These are phyloP conservation scores for Mucor mucedo DNA, from an alignment of 371 early-diverging fungal species.

Conservation along the genomic window DNA sequence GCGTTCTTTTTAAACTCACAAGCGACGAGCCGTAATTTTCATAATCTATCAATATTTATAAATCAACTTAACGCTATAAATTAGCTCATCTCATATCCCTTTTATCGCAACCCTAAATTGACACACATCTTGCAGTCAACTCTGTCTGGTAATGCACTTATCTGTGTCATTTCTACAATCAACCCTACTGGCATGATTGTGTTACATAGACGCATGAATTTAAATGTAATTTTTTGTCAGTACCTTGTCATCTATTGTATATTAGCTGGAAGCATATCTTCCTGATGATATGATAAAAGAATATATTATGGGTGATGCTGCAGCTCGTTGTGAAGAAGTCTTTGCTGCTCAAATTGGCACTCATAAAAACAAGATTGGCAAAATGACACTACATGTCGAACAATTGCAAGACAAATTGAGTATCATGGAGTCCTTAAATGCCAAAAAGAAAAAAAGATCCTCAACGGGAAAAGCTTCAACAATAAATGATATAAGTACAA, in stretches of 20 bases:
- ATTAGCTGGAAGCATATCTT: conserved; percentile 39
- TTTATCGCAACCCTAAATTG: conserved; percentile 90
- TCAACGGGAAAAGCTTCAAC: conserved; percentile 20
- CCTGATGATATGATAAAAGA: conserved; percentile 13
- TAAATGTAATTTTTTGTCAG: no score
- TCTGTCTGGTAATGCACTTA: conserved; percentile 80
- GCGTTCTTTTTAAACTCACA: conserved; percentile 83
- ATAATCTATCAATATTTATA: neutral
- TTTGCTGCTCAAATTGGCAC: conserved; percentile 28
- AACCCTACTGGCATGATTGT: conserved; percentile 55
- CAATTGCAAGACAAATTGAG: conserved; percentile 10
- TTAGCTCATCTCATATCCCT: conserved; percentile 69
- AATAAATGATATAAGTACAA: conserved; percentile 3
- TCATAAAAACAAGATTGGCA: conserved; percentile 23
- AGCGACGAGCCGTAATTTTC: conserved; percentile 55
- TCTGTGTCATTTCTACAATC: conserved; percentile 84
- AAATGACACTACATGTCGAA: neutral
- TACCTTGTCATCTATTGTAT: no score
- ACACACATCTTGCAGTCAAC: conserved; percentile 91
- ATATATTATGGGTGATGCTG: conserved; percentile 39
- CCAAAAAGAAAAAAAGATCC: conserved; percentile 19
- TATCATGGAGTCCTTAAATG: conserved; percentile 10
- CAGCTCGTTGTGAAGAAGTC: conserved; percentile 42
- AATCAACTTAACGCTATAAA: conserved; percentile 1
- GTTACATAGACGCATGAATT: no score